Percentiles rank a stretch among this genome's conserved stretches.
Conservation (phyloP, 2,329 filamentous ascomycete genomes). For the Berkeleyomyces rouxiae region DNA sequence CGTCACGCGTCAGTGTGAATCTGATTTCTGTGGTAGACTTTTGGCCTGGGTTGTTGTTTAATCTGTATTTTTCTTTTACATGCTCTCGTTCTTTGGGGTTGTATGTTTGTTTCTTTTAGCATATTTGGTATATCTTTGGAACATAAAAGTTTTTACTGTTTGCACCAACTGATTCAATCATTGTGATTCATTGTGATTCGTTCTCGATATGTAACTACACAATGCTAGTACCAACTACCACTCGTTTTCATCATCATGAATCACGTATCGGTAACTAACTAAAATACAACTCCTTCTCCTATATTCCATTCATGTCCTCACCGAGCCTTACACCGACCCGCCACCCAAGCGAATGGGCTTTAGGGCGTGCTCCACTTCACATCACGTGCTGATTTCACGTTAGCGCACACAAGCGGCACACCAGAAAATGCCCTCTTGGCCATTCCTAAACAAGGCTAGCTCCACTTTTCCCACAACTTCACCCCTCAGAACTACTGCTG, state of each 20-base stretch:
- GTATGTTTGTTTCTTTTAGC: background rate
- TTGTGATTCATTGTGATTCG: background rate
- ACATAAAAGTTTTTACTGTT: too few species aligned
- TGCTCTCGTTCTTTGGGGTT: background rate
- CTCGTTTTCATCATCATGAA: background rate
- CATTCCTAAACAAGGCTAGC: conserved; percentile 10
- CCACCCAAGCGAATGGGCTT: background rate
- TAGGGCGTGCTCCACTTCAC: conserved; percentile 13
- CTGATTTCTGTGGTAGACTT: background rate
- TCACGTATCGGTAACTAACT: background rate
- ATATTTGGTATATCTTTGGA: too few species aligned
- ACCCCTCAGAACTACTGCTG: conserved; percentile 13
- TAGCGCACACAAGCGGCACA: conserved; percentile 12
- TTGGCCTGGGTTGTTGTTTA: background rate
- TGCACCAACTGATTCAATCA: too few species aligned
- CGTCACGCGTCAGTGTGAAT: background rate
- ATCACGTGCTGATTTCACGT: conserved; percentile 11
- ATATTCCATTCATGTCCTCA: background rate
- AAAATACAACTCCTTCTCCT: conserved; percentile 1
- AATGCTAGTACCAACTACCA: background rate
- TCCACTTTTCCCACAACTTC: conserved; percentile 14
- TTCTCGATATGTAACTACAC: background rate
- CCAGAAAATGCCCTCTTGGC: conserved; percentile 12
- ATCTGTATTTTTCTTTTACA: background rate
- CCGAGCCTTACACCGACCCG: background rate